phyloP scores from a whole-genome alignment of 495 filamentous ascomycete genomes.

The Talaromyces stipitatus region DNA sequence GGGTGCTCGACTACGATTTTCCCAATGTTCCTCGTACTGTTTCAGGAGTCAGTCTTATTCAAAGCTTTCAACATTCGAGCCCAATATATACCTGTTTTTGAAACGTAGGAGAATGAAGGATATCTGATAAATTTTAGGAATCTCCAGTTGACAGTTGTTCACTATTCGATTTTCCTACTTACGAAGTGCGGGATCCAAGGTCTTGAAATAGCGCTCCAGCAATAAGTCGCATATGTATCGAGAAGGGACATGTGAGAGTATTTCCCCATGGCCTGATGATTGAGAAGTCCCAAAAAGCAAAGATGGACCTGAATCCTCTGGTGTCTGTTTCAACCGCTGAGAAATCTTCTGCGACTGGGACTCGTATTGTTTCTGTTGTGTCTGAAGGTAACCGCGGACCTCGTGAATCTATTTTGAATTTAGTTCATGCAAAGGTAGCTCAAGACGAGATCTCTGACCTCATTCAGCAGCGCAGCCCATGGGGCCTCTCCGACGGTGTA shows the following conservation, averaged over 20 bases:
- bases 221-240: neutral
- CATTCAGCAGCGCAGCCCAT: neutral
- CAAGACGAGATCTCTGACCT: neutral
- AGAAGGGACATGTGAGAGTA: neutral
- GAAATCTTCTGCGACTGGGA: neutral
- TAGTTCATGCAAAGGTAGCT: neutral
- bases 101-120: neutral
- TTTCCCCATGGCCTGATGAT: neutral
- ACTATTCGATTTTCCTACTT: neutral
- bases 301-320: neutral
- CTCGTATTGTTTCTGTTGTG: conserved; percentile 1
- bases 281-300: neutral
- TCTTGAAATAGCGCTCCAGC: neutral
- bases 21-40: conserved; percentile 41
- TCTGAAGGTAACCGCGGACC: neutral
- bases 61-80: neutral
- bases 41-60: neutral
- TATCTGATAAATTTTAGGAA: neutral
- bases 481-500: neutral
- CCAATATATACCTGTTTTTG: neutral
- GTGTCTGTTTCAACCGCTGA: neutral
- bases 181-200: neutral
- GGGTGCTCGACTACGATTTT: conserved; percentile 22
- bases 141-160: neutral
- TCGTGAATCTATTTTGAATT: neutral